Percentiles rank a stretch among this genome's conserved stretches.
Evolutionary conservation across 768 basidiomycete species (phyloP).

Genomic region (Cyclocybe aegerita): DNA sequence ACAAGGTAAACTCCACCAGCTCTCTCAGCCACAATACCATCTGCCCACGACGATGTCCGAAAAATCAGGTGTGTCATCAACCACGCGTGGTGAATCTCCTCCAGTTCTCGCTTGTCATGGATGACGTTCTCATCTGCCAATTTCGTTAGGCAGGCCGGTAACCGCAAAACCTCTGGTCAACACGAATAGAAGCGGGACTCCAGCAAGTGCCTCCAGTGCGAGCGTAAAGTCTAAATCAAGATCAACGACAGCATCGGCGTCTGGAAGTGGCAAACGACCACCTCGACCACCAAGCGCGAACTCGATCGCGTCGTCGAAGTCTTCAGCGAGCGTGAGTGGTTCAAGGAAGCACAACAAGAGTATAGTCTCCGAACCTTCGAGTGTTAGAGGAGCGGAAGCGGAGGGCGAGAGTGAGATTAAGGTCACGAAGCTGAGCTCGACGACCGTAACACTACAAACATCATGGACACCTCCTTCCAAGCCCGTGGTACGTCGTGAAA

Average conservation of each 20-base stretch:
- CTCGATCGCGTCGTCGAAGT: constrained; percentile 17
- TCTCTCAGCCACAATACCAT: not conserved
- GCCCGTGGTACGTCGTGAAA: constrained; percentile 10
- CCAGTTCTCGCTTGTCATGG: not conserved
- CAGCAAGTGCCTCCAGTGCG: not conserved
- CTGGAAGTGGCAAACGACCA: constrained; percentile 6
- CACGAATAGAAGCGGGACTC: not conserved
- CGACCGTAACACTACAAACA: constrained; percentile 22
- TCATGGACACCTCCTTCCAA: constrained; percentile 17
- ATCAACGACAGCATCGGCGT: constrained; percentile 8
- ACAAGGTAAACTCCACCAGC: constrained; percentile 4
- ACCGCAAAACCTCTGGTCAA: not conserved
- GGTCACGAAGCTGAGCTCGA: constrained; percentile 25
- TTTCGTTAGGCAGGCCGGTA: too few species aligned
- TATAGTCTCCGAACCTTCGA: too few species aligned
- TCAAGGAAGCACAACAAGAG: too few species aligned
- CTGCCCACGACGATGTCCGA: too few species aligned
- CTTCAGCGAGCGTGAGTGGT: constrained; percentile 5
- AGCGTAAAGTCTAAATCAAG: constrained; percentile 9
- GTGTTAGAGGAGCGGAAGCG: constrained; percentile 10
- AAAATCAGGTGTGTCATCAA: too few species aligned
- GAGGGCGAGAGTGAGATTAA: constrained; percentile 13
- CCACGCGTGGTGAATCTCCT: constrained; percentile 5
- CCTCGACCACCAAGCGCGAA: constrained; percentile 15
- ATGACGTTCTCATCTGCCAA: too few species aligned